phyloP scores from a whole-genome alignment of 169 alveolate species.

The Babesia bigemina region DNA sequence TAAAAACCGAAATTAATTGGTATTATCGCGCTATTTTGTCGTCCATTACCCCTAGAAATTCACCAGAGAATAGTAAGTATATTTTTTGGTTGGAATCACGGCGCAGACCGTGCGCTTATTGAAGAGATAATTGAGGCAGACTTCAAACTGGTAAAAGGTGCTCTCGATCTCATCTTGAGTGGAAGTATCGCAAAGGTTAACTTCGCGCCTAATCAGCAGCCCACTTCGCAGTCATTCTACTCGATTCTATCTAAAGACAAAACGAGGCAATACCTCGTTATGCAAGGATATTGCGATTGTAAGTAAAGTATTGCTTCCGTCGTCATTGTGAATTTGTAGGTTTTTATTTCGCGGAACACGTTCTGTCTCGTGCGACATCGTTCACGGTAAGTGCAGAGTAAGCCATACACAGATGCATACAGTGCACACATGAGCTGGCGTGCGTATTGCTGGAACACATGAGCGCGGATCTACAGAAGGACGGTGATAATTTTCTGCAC shows the following conservation, averaged over 20 bases:
- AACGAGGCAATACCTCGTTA: conserved; percentile 27
- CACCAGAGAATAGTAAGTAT: conserved; percentile 39
- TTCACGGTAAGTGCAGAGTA: conserved; percentile 38
- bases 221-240: conserved; percentile 33
- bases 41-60: conserved; percentile 24
- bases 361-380: conserved; percentile 34
- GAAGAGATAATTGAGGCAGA: conserved; percentile 32
- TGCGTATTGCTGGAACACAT: conserved; percentile 31
- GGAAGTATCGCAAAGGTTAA: conserved; percentile 15
- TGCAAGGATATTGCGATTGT: conserved; percentile 55
- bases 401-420: background rate
- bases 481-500: background rate
- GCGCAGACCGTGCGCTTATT: conserved; percentile 36
- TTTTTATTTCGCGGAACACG: conserved; percentile 32
- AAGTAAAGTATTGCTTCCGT: background rate
- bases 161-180: conserved; percentile 24
- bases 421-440: conserved; percentile 65
- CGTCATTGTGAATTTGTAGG: conserved; percentile 15
- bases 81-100: background rate
- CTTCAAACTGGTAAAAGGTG: conserved; percentile 21
- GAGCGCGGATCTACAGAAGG: background rate
- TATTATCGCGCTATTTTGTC: conserved; percentile 55
- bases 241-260: conserved; percentile 12
- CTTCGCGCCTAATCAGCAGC: conserved; percentile 12
- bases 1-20: conserved; percentile 6